Evolutionary conservation across 192 early-diverging fungal genomes (phyloP), one percentile per base, ranked within the genome.

Genomic region (Ambispora gerdemannii): DNA sequence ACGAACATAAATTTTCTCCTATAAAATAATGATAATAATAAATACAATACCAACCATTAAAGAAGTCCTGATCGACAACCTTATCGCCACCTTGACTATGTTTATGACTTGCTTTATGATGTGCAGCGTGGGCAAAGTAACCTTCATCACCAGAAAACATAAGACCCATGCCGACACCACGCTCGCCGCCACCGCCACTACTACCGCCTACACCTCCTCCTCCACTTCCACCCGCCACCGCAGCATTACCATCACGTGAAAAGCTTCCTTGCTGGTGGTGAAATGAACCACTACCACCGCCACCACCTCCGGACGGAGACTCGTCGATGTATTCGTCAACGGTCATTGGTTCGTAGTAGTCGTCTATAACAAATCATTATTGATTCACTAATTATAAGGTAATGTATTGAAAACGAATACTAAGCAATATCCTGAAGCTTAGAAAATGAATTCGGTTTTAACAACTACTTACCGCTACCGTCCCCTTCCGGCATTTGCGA

Each of bases 281-380:
- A 35, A 51, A 69, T 22, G 56, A 70, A 24, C 43, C 22, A 33
- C 55, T 47, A 11, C 38, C 67, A n/a, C 31, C 32, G 4, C 50
- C 51, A 36, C 55, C 67, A 15, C 47, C 3, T 19, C 6, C 22
- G 4, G 22, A 20, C 20, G 47, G 65, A 17, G 25, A 25, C 19
- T 67, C 65, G 17, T 70, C 68, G n/a, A n/a, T n/a, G 25, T 59
- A 70, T 49, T 70, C 68, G 20, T 70, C 68, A 27, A 60, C 50
- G 32, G 52, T 27, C 68, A 70, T 70, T 60, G 53, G 56, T 36
- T 70, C 68, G 59, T 31, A 70, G 19, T 30, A 58, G 24, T 70
- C 53, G 0, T 70, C 68, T 47, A 15, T n/a, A n/a, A n/a, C n/a
- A n/a, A n/a, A n/a, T n/a, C n/a, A n/a, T n/a, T n/a, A 2, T 68